These are phyloP conservation scores for Saccharomyces eubayanus DNA, from an alignment of 805 yeast genomes.

Conservation along the genomic window DNA sequence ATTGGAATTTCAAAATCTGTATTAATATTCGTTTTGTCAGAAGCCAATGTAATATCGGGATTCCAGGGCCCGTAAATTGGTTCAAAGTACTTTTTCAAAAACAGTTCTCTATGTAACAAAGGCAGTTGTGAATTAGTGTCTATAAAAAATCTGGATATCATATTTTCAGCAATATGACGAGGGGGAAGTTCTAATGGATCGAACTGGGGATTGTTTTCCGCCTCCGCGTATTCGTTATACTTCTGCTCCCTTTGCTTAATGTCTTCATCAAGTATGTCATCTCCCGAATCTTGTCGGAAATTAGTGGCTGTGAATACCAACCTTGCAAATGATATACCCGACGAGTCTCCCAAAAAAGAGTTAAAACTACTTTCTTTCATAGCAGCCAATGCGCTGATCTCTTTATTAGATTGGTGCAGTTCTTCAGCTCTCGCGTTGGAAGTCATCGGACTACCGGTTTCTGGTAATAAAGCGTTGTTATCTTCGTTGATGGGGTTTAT, in stretches of 20 bases:
- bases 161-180: slow-evolving; percentile 58
- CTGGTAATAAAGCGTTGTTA: slow-evolving; percentile 1
- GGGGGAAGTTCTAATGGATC: slow-evolving; percentile 44
- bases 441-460: slow-evolving; percentile 2
- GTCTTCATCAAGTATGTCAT: slow-evolving; percentile 20
- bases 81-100: slow-evolving; percentile 54
- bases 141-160: slow-evolving; percentile 59
- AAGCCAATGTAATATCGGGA: slow-evolving; percentile 45
- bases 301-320: slow-evolving; percentile 72
- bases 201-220: slow-evolving; percentile 13
- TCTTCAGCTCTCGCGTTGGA: slow-evolving; percentile 9
- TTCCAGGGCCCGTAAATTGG: slow-evolving; percentile 74
- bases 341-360: slow-evolving; percentile 41
- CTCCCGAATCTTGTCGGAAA: slow-evolving; percentile 35
- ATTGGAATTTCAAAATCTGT: slow-evolving; percentile 28
- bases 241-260: slow-evolving; percentile 14
- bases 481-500: not conserved
- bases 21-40: slow-evolving; percentile 42
- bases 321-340: slow-evolving; percentile 67
- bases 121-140: slow-evolving; percentile 82
- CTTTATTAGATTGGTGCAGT: slow-evolving; percentile 17
- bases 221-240: slow-evolving; percentile 14
- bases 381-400: slow-evolving; percentile 16
- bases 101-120: slow-evolving; percentile 71
- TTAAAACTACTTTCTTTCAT: slow-evolving; percentile 21